Evolutionary conservation across 176 grass and related monocot genomes (phyloP), one percentile per base, ranked within the genome.

Genomic region (Avena eriantha): DNA sequence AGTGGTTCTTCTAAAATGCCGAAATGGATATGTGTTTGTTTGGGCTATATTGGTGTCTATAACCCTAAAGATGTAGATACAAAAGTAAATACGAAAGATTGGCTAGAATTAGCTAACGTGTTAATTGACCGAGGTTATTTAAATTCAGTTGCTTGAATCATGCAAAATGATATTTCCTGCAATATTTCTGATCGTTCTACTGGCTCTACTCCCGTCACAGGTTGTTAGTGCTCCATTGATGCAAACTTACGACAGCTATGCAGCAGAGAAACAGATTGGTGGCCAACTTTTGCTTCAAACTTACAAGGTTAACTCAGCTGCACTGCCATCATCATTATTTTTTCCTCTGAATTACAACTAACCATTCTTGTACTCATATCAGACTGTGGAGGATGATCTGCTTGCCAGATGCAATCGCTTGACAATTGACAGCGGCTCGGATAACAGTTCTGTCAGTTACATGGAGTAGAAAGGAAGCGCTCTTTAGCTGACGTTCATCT

Each of bases 301-400:
- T 19, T 92, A 92, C 87, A 89, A 79, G 87, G 87, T 92, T 64
- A 73, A 86, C 74, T 76, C 49, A 77, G 29, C 26, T 24, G 60
- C 8, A 50, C 55, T 83, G 11, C 26, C 67, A 19, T 51, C 29
- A 80, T 43, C 1, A 12, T 75, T 60, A 3, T 33, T 66, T 21
- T 78, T 34, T 31, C 64, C 6, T 59, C 12, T 81, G 21, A 26
- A 51, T 49, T 79, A 19, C 73, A 68, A 22, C 65, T 68, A 67
- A 92, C 60, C 23, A 39, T 69, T 46, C 16, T 31, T 69, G 66
- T 16, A 54, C 16, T 39, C 49, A 7, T 68, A 11, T 43, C 83
- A 92, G 90, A 83, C 73, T 47, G 87, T 89, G 60, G 83, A 92
- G 83, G 83, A 89, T n/a, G 90, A 92, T 60, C 83, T 92, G 17